These are phyloP conservation scores for Penicillium pancosmium DNA, from an alignment of 495 filamentous ascomycete species.

Conservation along the genomic window DNA sequence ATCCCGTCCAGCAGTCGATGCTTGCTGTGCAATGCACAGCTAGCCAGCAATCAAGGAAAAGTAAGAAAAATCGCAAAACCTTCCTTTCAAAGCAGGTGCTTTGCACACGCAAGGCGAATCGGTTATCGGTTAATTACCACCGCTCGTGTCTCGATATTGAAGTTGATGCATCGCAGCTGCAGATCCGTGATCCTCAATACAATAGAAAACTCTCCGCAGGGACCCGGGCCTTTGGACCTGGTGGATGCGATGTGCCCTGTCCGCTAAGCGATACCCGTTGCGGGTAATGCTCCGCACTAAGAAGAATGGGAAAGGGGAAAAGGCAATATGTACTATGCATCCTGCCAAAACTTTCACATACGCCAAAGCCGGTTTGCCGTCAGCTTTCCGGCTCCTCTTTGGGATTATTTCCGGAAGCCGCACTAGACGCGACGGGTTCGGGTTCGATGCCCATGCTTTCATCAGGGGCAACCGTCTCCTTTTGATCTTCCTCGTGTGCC, in stretches of 20 bases:
- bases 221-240: conserved; percentile 18
- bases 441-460: conserved; percentile 24
- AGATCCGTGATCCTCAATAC: conserved; percentile 26
- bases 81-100: neutral
- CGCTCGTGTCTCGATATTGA: neutral
- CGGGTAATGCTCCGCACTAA: conserved; percentile 23
- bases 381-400: conserved; percentile 20
- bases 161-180: neutral
- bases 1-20: neutral
- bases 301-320: conserved; percentile 13
- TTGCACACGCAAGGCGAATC: neutral
- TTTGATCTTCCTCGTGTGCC: conserved; percentile 10
- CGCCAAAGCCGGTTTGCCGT: conserved; percentile 14
- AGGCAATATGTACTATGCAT: conserved; percentile 5
- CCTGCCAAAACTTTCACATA: conserved; percentile 15
- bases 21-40: neutral
- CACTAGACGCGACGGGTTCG: conserved; percentile 20
- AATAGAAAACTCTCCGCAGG: conserved; percentile 19
- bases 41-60: neutral
- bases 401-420: conserved; percentile 16
- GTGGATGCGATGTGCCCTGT: conserved; percentile 10
- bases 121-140: neutral
- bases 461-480: conserved; percentile 13
- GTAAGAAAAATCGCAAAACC: neutral
- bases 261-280: conserved; percentile 22